Conservation (phyloP, 148 eudicot species). For the Arbutus unedo region DNA sequence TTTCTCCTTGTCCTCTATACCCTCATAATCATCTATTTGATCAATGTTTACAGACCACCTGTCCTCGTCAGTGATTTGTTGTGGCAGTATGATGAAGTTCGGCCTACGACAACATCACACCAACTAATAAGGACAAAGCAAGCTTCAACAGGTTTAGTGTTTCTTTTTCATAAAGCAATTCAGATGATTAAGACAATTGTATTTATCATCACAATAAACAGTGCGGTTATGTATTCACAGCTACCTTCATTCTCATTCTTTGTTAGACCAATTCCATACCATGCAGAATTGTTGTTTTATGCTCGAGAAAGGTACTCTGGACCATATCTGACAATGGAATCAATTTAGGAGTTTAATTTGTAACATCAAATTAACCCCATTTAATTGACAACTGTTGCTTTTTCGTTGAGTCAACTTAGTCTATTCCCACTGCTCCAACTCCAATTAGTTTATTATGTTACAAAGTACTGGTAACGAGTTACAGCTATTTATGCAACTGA, state of each 20-base stretch:
- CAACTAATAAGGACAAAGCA: constrained; percentile 54
- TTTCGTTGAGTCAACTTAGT: no score
- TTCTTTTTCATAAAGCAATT: constrained; percentile 16
- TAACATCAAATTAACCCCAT: neutral
- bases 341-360: neutral
- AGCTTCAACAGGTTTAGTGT: constrained; percentile 46
- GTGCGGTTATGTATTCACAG: neutral
- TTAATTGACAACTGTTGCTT: no score
- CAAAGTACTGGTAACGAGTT: neutral
- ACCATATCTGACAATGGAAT: neutral
- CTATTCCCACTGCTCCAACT: no score
- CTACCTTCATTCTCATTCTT: neutral
- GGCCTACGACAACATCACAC: constrained; percentile 42
- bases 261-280: neutral
- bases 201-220: constrained; percentile 1
- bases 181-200: neutral
- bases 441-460: no score
- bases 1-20: neutral
- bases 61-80: constrained; percentile 86
- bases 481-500: neutral
- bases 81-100: constrained; percentile 59
- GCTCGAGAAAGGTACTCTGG: neutral
- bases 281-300: neutral
- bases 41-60: constrained; percentile 61
- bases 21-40: neutral